Evolutionary conservation across 2,329 filamentous ascomycete species (phyloP), one percentile per base, ranked within the genome.

Genomic region (Botrytis deweyae): DNA sequence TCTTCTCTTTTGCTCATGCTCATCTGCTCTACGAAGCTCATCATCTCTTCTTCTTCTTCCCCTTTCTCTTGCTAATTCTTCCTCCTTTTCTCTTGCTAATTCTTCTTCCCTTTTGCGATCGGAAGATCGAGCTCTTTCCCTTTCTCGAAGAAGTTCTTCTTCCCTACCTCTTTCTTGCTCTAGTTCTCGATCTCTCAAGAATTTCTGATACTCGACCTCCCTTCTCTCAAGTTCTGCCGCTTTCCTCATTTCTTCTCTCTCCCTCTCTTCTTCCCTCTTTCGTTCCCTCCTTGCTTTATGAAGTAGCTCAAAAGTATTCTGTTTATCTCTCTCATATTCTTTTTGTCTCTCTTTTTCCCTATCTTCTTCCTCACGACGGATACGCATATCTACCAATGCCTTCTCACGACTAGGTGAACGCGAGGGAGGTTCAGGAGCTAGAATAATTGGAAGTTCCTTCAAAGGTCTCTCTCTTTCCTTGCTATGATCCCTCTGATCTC

Each of bases 281-380:
- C 33, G 10, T 61, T 68, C 52, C 20, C 63, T 38, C 38, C 33
- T 59, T 14, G 71, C 71, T 40, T 72, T 63, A 22, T 72, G 33
- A 46, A 62, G 40, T 29, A 42, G 25, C 20, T 72, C 52, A 20
- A 68, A 68, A 6, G 22, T 25, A 36, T 65, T 65, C 46, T 44
- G 33, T 10, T 10, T 36, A 4, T 72, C 70, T 20, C 33, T 29
- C n/a, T 72, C 59, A 72, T 36, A 65, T 4, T 58, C 52, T 36
- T 40, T 66, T 40, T 72, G 63, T 6, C 63, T 64, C 16, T 68
- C 63, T 38, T 6, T 59, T 40, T 62, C 62, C 6, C 49, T 49
- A 25, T 69, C 71, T n/a, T 72, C 71, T 49, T 72, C 55, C 22
- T 72, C 71, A 10, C 63, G 71, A 69, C n/a, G 64, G 40, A 61